These are phyloP conservation scores for Citrus australasica DNA, from an alignment of 345 rosid species.

Conservation along the genomic window DNA sequence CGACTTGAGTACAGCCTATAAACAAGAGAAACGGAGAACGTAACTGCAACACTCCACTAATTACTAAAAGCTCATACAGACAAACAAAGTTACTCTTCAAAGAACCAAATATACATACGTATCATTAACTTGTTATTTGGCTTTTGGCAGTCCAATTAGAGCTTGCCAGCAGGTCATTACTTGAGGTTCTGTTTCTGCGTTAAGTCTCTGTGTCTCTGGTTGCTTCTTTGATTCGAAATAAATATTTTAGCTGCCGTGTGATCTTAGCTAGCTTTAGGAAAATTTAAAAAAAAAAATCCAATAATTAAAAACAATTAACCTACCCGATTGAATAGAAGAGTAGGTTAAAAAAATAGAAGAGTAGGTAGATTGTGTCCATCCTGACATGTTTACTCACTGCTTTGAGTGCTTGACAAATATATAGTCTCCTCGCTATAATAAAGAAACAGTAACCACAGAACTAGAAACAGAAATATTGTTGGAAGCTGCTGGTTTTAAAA, in stretches of 20 bases:
- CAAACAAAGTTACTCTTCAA: no score
- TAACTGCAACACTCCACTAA: accelerated
- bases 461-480: background rate
- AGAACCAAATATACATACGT: no score
- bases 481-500: background rate
- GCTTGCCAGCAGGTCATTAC: background rate
- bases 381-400: background rate
- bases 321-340: no score
- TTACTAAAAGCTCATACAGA: no score
- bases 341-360: no score
- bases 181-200: background rate
- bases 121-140: no score
- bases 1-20: background rate
- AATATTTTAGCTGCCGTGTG: background rate
- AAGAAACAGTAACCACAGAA: no score
- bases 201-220: background rate
- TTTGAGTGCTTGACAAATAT: background rate
- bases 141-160: background rate
- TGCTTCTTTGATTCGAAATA: background rate
- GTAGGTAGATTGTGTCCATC: background rate
- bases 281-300: no score
- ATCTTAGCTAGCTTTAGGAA: background rate
- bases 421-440: no score
- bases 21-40: no score
- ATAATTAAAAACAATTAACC: no score